Evolutionary conservation across 331 rosid genomes (phyloP).

Genomic region (Cydonia oblonga): DNA sequence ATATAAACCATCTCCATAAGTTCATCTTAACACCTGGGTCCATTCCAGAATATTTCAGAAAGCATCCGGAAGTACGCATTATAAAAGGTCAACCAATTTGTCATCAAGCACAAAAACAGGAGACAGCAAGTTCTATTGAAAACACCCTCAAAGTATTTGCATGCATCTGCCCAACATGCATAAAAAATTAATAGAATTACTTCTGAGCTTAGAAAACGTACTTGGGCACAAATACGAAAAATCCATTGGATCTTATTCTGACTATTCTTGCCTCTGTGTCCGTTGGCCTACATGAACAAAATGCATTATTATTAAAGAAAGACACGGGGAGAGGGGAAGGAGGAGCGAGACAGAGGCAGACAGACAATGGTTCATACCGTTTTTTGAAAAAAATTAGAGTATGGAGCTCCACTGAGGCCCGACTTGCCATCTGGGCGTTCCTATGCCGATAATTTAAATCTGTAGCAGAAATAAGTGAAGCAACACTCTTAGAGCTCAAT

Average conservation of each 20-base stretch:
- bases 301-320: neutral
- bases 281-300: conserved; percentile 53
- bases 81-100: no score
- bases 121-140: neutral
- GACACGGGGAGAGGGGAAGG: neutral
- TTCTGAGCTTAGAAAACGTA: conserved; percentile 21
- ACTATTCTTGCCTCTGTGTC: conserved; percentile 89
- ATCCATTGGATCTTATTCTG: conserved; percentile 90
- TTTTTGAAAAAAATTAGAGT: conserved; percentile 71
- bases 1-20: neutral
- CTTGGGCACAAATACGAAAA: conserved; percentile 95
- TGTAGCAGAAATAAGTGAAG: conserved; percentile 18
- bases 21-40: neutral
- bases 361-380: conserved; percentile 30
- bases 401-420: conserved; percentile 91
- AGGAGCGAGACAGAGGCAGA: neutral
- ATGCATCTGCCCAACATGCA: neutral
- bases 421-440: conserved; percentile 95
- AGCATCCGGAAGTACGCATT: no score
- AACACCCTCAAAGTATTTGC: neutral
- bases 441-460: conserved; percentile 95
- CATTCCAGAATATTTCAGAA: neutral
- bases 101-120: neutral
- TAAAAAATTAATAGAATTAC: no score
- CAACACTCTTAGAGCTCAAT: neutral